Base-by-base conservation (phyloP, 2,329 filamentous ascomycete species). In the Clarireedia homoeocarpa region DNA sequence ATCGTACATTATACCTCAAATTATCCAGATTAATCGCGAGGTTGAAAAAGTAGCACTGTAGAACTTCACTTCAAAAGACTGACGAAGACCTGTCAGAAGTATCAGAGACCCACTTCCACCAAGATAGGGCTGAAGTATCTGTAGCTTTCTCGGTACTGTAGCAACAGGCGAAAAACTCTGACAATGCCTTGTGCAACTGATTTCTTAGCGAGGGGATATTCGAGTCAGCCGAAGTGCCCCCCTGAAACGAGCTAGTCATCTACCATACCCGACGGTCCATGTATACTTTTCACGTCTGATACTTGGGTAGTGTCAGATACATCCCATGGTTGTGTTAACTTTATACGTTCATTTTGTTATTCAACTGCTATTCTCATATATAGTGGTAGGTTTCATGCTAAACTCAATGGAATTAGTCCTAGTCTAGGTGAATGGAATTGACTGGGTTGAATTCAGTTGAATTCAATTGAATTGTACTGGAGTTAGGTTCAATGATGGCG, bases 251-350 rank as follows among this genome's bases (percentile, higher is more conserved):
- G 34, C 30, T 54, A 54, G 42, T 49, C 6, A 23, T 14, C n/a
- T 9, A 17, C 52, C 17, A 20, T n/a, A n/a, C n/a, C 36, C 52
- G 14, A 47, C 24, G n/a, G 45, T 30, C 27, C 20, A 46, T 38
- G 27, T 53, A 14, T 34, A n/a, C 26, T 26, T 30, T 27, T 38
- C 9, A 24, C 14, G 17, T 53, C 12, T 54, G 45, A 54, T 49
- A 54, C 52, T 42, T 26, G 24, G 10, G 24, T 12, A 23, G 52
- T 54, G 48, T 54, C 52, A 54, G 20, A 17, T 17, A 14, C 39
- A 15, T 40, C 7, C 44, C 12, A 30, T 30, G 27, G 34, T 45
- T 17, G 39, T 54, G 23, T 30, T 17, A 30, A 24, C 23, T 15
- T 1, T 39, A 27, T 48, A 17, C 34, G 30, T 30, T 17, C 39